phyloP scores from a whole-genome alignment of 441 rosid genomes.

The Adansonia grandidieri region DNA sequence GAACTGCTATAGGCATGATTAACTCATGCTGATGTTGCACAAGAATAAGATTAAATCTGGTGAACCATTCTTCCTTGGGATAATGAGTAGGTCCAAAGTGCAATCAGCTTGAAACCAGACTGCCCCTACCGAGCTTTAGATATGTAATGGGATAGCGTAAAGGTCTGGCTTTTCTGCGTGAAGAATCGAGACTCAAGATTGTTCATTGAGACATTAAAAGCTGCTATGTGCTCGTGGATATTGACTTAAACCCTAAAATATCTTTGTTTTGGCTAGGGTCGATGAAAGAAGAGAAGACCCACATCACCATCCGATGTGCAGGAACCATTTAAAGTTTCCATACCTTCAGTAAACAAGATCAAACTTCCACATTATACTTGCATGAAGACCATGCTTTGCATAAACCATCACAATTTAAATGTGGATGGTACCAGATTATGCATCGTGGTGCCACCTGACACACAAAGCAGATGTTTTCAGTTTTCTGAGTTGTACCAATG shows the following conservation, averaged over 20 bases:
- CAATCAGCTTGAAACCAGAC: slow-evolving; percentile 42
- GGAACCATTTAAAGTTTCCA: slow-evolving; percentile 57
- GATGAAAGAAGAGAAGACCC: slow-evolving; percentile 55
- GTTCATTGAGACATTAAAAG: slow-evolving; percentile 74
- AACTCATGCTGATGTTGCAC: neutral
- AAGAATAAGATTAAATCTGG: neutral
- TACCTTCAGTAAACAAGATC: neutral
- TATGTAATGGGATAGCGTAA: slow-evolving; percentile 62
- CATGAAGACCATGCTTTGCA: neutral
- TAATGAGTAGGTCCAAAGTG: slow-evolving; percentile 45
- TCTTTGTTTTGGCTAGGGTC: slow-evolving; percentile 69
- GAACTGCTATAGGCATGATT: neutral
- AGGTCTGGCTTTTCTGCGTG: slow-evolving; percentile 64
- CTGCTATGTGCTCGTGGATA: slow-evolving; percentile 53
- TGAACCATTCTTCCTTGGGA: slow-evolving; percentile 10
- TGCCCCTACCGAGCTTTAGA: slow-evolving; percentile 55
- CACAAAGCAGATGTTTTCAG: slow-evolving; percentile 72
- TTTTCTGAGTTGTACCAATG: slow-evolving; percentile 53
- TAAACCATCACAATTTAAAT: slow-evolving; percentile 22
- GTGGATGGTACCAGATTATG: slow-evolving; percentile 70
- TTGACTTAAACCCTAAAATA: slow-evolving; percentile 61
- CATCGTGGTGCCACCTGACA: slow-evolving; percentile 61
- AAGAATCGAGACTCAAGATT: slow-evolving; percentile 62
- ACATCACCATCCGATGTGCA: slow-evolving; percentile 60
- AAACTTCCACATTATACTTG: neutral